A percentile compares a stretch with the other conserved stretches of the same genome.
phyloP scores from a whole-genome alignment of 352 stramenopile genomes.

The Phytophthora tubulina region DNA sequence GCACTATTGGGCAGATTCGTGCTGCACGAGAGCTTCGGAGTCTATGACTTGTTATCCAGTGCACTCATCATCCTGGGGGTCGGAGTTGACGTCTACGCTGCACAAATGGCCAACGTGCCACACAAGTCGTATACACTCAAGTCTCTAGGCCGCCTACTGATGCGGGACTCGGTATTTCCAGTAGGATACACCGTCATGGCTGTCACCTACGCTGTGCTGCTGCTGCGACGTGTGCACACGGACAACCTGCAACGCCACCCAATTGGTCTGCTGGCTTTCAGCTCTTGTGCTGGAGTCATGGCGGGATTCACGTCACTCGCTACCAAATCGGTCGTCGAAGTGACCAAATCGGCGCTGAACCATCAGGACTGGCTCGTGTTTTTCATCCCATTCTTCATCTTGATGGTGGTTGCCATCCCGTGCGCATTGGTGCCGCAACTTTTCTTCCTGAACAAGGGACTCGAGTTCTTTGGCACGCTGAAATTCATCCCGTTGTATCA shows the following conservation, averaged over 20 bases:
- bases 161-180: slow-evolving; percentile 67
- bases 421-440: slow-evolving; percentile 71
- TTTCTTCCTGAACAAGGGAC: slow-evolving; percentile 83
- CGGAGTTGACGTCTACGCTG: slow-evolving; percentile 68
- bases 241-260: slow-evolving; percentile 63
- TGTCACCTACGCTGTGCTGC: slow-evolving; percentile 57
- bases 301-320: slow-evolving; percentile 79
- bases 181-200: slow-evolving; percentile 59
- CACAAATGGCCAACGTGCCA: slow-evolving; percentile 54
- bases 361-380: slow-evolving; percentile 55
- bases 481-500: slow-evolving; percentile 88
- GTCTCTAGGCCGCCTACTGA: slow-evolving; percentile 56
- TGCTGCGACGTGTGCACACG: slow-evolving; percentile 65
- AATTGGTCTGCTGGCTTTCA: slow-evolving; percentile 72
- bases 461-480: slow-evolving; percentile 82
- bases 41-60: slow-evolving; percentile 66
- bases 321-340: slow-evolving; percentile 80
- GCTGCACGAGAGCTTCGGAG: slow-evolving; percentile 59
- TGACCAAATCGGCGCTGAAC: slow-evolving; percentile 59
- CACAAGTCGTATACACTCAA: slow-evolving; percentile 67
- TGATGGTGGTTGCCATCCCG: slow-evolving; percentile 68
- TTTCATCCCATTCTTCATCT: slow-evolving; percentile 75
- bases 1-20: slow-evolving; percentile 74
- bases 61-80: slow-evolving; percentile 74
- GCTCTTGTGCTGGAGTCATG: slow-evolving; percentile 79